Base-by-base conservation (phyloP, 768 basidiomycete genomes). In the Auriculariales sp. region DNA sequence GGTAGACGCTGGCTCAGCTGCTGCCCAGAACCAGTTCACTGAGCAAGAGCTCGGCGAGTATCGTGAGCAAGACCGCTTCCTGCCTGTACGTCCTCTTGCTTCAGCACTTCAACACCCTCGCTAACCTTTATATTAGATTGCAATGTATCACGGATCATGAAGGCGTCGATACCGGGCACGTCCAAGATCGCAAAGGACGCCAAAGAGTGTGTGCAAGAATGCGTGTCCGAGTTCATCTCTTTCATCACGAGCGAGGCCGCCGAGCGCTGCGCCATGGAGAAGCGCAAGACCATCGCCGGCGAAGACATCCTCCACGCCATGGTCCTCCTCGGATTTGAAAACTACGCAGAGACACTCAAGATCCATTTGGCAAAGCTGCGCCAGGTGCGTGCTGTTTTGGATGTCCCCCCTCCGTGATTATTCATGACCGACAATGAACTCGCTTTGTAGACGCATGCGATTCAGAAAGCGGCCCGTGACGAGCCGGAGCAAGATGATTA, bases 71-170 rank as follows among this genome's bases (percentile, higher is more conserved):
- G 92, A 95, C 67, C 78, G 91, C 17, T 94, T 86, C 66, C 74
- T 94, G n/a, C 91, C 92, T 15, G 92, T 94, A 60, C 51, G 66
- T 63, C 14, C 30, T 25, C 28, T 1, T 48, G 30, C 47, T 49
- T 46, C 44, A 48, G 48, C 11, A 15, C 27, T 25, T 48, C 17
- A 42, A 25, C 22, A 28, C 24, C 11, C 31, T 49, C 12, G 42
- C 25, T 22, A 25, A n/a, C 28, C 27, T 29, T 27, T 33, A 25
- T n/a, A 36, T 15, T 57, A 93, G 92, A 98, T 98, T 57, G 93
- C 93, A 98, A 98, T 62, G 92, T 97, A n/a, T 81, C 91, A 14
- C 78, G 94, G 19, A 93, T 98, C 60, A 98, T 97, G 93, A 97
- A 97, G 66, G 71, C 80, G 35, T 76, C 89, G 10, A 81, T 97